Evolutionary conservation across 208 protist genomes (phyloP).

Genomic region (Trypanosoma cruzi): DNA sequence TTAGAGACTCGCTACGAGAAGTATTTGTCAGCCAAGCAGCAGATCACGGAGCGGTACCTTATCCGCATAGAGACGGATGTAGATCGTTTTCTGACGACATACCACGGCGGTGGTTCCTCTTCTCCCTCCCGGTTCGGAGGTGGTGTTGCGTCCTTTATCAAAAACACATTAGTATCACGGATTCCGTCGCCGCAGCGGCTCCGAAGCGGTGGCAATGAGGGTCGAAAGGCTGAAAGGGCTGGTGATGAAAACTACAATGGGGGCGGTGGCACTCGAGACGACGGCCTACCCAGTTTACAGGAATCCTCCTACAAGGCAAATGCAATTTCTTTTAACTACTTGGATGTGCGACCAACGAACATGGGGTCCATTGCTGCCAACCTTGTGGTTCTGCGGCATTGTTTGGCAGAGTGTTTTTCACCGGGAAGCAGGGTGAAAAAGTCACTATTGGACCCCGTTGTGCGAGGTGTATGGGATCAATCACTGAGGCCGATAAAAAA

Average conservation of each 20-base stretch:
- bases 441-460: conserved; percentile 46
- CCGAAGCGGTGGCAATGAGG: neutral
- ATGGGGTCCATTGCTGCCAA: conserved; percentile 26
- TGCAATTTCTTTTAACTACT: conserved; percentile 56
- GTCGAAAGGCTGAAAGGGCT: neutral
- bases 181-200: conserved; percentile 5
- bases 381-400: conserved; percentile 24
- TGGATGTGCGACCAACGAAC: conserved; percentile 49
- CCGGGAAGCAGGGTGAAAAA: conserved; percentile 24
- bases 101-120: conserved; percentile 30
- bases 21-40: conserved; percentile 50
- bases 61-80: conserved; percentile 58
- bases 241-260: conserved; percentile 2
- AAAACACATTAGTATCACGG: conserved; percentile 7
- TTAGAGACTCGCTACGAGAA: conserved; percentile 42
- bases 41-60: conserved; percentile 61
- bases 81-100: conserved; percentile 50
- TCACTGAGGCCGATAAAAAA: conserved; percentile 50
- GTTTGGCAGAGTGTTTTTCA: conserved; percentile 8
- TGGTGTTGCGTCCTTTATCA: conserved; percentile 27
- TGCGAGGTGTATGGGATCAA: conserved; percentile 53
- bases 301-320: conserved; percentile 41
- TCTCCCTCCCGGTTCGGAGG: conserved; percentile 3
- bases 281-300: neutral
- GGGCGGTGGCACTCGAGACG: neutral